These are phyloP conservation scores for Bruguiera parviflora DNA, from an alignment of 345 rosid species.

Conservation along the genomic window DNA sequence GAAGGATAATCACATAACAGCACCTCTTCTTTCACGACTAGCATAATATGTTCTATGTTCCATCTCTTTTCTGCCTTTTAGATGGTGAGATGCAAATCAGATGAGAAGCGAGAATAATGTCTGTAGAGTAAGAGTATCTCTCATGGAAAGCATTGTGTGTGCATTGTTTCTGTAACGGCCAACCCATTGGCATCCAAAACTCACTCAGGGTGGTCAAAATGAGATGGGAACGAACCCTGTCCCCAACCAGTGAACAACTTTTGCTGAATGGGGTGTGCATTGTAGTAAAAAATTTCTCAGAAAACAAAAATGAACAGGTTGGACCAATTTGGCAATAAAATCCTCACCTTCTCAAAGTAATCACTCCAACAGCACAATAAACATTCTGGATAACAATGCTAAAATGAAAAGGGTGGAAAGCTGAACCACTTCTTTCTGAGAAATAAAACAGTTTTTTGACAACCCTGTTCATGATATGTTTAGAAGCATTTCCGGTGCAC, in stretches of 20 bases:
- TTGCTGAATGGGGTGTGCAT: not conserved
- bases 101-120: too few relatives aligned
- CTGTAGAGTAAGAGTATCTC: too few relatives aligned
- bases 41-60: not conserved
- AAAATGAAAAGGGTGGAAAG: conserved; percentile 17
- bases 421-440: conserved; percentile 7
- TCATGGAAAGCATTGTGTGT: too few relatives aligned
- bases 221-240: too few relatives aligned
- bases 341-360: conserved; percentile 34
- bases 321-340: conserved; percentile 30
- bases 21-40: conserved; percentile 32
- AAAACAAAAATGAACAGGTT: conserved; percentile 33
- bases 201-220: too few relatives aligned
- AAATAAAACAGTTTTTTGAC: conserved; percentile 18
- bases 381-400: conserved; percentile 33
- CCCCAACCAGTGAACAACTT: too few relatives aligned
- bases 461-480: conserved; percentile 22
- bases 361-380: conserved; percentile 39
- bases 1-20: conserved; percentile 8
- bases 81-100: too few relatives aligned
- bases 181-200: too few relatives aligned
- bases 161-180: too few relatives aligned
- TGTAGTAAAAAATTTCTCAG: not conserved
- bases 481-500: conserved; percentile 95
- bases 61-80: too few relatives aligned